Conservation (phyloP, 495 filamentous ascomycete species). For the Thermochaetoides thermophila region DNA sequence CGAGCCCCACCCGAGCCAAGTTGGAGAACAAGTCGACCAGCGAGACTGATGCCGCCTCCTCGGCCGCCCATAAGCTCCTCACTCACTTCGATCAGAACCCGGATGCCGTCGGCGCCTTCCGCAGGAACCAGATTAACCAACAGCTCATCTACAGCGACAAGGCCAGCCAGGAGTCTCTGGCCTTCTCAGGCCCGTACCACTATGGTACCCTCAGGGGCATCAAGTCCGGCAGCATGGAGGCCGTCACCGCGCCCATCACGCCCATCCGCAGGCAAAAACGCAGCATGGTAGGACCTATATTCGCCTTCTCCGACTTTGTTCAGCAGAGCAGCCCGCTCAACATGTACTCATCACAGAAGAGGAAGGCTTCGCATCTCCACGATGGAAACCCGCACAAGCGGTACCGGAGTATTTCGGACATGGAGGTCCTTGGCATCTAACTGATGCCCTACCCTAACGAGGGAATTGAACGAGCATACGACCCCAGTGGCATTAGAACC, state of each 20-base stretch:
- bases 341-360: slow-evolving; percentile 29
- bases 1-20: slow-evolving; percentile 37
- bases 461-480: not conserved
- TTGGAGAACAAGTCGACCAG: slow-evolving; percentile 38
- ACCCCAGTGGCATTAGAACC: not conserved
- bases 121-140: slow-evolving; percentile 60
- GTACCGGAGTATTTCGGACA: slow-evolving; percentile 33
- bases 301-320: slow-evolving; percentile 11
- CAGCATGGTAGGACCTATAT: slow-evolving; percentile 7
- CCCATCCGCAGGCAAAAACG: slow-evolving; percentile 35
- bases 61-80: slow-evolving; percentile 31
- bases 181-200: slow-evolving; percentile 37
- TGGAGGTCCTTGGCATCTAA: slow-evolving; percentile 16
- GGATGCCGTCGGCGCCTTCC: slow-evolving; percentile 62
- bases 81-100: slow-evolving; percentile 50
- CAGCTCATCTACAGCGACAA: slow-evolving; percentile 49
- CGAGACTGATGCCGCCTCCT: slow-evolving; percentile 21
- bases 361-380: slow-evolving; percentile 27
- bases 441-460: too few relatives aligned
- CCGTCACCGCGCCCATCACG: slow-evolving; percentile 40
- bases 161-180: slow-evolving; percentile 36
- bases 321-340: slow-evolving; percentile 27
- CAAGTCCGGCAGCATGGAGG: slow-evolving; percentile 38
- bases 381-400: slow-evolving; percentile 29
- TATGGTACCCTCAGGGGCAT: slow-evolving; percentile 37